Evolutionary conservation across 169 alveolate genomes (phyloP).

Genomic region (Eimeria praecox): DNA sequence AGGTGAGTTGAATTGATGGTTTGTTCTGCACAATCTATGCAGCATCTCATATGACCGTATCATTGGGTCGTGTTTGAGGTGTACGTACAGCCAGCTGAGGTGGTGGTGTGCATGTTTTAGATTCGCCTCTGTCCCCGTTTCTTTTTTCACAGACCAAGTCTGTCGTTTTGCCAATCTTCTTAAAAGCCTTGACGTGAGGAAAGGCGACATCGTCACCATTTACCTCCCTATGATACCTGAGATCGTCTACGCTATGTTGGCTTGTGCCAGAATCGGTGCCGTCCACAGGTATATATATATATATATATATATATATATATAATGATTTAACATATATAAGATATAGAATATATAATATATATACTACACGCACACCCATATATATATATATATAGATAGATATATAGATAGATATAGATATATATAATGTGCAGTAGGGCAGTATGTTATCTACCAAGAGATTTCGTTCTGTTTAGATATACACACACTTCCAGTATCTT

Average conservation of each 20-base stretch:
- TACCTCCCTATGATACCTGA: conserved; percentile 98
- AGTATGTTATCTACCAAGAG: no score
- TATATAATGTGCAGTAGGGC: no score
- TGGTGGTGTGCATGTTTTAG: background rate
- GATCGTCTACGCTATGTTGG: conserved; percentile 95
- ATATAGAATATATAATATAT: background rate
- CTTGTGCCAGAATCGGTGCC: conserved; percentile 99
- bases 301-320: no score
- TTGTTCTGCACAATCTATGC: background rate
- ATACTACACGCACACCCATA: no score
- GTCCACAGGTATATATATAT: conserved; percentile 92
- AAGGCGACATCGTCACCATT: conserved; percentile 97
- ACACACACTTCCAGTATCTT: no score
- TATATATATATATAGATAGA: no score
- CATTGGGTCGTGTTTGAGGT: background rate
- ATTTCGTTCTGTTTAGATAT: no score
- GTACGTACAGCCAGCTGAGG: background rate
- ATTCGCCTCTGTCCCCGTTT: background rate
- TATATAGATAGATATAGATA: no score
- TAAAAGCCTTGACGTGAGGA: conserved; percentile 93
- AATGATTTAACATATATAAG: background rate
- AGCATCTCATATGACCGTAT: background rate
- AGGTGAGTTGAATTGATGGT: conserved; percentile 80
- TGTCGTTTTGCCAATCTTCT: conserved; percentile 95
- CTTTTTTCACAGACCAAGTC: conserved; percentile 78